Evolutionary conservation across 306 rosid species (phyloP).

Genomic region (Hippophae tibetana): DNA sequence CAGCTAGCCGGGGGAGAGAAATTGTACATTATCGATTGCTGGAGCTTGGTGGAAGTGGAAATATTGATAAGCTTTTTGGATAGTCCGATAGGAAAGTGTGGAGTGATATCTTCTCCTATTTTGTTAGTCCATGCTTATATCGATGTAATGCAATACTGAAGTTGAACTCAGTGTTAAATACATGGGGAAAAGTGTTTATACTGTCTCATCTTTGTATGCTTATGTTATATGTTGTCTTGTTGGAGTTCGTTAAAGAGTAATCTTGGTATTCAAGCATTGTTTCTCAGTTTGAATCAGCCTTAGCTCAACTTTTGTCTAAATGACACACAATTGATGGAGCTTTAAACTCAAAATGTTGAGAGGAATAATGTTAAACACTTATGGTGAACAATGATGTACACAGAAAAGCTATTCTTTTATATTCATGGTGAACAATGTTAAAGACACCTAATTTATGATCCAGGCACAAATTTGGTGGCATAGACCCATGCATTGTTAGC

Average conservation of each 20-base stretch:
- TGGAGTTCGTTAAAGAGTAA: too few species aligned
- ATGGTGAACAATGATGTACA: constrained; percentile 7
- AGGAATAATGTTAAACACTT: too few species aligned
- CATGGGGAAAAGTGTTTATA: background rate
- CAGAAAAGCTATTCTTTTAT: constrained; percentile 1
- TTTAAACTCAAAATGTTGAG: too few species aligned
- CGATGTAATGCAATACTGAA: constrained; percentile 18
- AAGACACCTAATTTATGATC: constrained; percentile 30
- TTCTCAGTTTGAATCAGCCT: too few species aligned
- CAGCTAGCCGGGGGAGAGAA: constrained; percentile 27
- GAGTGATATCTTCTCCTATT: constrained; percentile 27
- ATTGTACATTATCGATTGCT: constrained; percentile 40
- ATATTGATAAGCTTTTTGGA: constrained; percentile 36
- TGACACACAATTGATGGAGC: too few species aligned
- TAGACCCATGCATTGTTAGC: constrained; percentile 92
- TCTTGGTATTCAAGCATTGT: too few species aligned
- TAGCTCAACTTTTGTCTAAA: too few species aligned
- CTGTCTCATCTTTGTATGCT: too few species aligned
- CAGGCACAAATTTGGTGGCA: constrained; percentile 88
- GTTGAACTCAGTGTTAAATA: constrained; percentile 20
- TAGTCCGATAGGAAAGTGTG: constrained; percentile 32
- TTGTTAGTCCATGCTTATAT: constrained; percentile 34
- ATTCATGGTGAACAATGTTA: constrained; percentile 8
- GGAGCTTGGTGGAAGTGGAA: constrained; percentile 24
- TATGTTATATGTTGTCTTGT: too few species aligned